phyloP scores from a whole-genome alignment of 2,329 filamentous ascomycete species.

The Blastomyces percursus region DNA sequence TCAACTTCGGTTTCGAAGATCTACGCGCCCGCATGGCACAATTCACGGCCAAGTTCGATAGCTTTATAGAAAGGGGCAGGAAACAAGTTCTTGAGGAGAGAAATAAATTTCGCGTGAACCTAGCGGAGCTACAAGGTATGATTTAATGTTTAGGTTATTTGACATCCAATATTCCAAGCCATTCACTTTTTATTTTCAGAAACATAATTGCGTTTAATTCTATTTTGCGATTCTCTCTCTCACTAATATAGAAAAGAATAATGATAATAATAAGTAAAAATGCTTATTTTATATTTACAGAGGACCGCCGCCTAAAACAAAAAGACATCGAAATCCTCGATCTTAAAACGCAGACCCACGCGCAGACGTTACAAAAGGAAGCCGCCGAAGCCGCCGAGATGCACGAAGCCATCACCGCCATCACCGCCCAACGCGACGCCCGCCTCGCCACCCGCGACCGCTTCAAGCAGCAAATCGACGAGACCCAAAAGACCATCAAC shows the following conservation, averaged over 20 bases:
- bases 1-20: constrained; percentile 95
- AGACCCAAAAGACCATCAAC: constrained; percentile 37
- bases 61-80: constrained; percentile 82
- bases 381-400: constrained; percentile 52
- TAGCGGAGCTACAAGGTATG: constrained; percentile 79
- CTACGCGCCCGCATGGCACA: constrained; percentile 88
- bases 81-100: constrained; percentile 85
- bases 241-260: too few species aligned
- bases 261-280: too few species aligned
- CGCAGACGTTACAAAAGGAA: constrained; percentile 48
- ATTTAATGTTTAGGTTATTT: not conserved
- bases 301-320: constrained; percentile 83
- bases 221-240: not conserved
- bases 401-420: constrained; percentile 47
- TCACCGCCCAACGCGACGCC: constrained; percentile 46
- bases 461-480: constrained; percentile 45
- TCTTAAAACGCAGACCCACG: constrained; percentile 46
- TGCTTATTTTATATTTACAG: constrained; percentile 40
- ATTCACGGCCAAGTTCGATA: constrained; percentile 83
- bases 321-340: constrained; percentile 70
- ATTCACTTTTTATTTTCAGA: not conserved
- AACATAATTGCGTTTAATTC: not conserved
- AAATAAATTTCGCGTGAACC: constrained; percentile 83
- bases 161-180: not conserved
- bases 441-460: constrained; percentile 46